Evolutionary conservation across 768 basidiomycete species (phyloP).

Genomic region (Saitozyma podzolica): DNA sequence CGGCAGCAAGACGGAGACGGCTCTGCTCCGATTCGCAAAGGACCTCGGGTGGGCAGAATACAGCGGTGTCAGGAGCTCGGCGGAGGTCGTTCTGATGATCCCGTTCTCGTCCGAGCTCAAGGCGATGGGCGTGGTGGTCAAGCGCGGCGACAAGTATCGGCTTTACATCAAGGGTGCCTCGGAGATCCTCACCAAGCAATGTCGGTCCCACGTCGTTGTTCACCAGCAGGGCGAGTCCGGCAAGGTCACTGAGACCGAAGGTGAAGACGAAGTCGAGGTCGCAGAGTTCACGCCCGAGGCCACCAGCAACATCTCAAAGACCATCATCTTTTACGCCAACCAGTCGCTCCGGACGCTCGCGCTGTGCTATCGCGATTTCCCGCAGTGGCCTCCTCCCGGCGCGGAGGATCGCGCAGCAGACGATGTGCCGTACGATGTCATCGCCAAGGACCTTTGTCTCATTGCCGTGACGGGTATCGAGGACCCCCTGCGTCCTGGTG

Average conservation of each 20-base stretch:
- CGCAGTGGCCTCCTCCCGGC: conserved; percentile 73
- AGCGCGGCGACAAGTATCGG: conserved; percentile 60
- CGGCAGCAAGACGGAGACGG: conserved; percentile 94
- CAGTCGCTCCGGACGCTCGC: conserved; percentile 93
- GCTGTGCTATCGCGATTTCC: conserved; percentile 85
- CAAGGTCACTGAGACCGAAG: neutral
- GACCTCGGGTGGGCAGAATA: conserved; percentile 76
- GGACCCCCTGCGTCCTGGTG: conserved; percentile 88
- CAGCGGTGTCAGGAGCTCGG: conserved; percentile 63
- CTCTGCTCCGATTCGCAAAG: conserved; percentile 80
- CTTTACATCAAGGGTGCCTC: conserved; percentile 89
- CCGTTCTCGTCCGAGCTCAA: conserved; percentile 94
- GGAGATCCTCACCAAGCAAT: conserved; percentile 83
- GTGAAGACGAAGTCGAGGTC: conserved; percentile 58
- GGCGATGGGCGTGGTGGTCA: conserved; percentile 88
- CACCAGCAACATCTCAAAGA: conserved; percentile 76
- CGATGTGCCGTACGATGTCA: conserved; percentile 60
- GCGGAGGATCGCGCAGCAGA: conserved; percentile 16
- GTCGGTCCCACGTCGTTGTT: conserved; percentile 72
- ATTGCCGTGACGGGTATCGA: conserved; percentile 93
- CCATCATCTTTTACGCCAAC: conserved; percentile 97
- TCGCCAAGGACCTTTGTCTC: conserved; percentile 74
- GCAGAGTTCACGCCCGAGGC: conserved; percentile 66
- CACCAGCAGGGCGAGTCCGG: conserved; percentile 13
- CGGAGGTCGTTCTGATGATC: conserved; percentile 75